These are phyloP conservation scores for Logfia minima DNA, from an alignment of 129 eudicot genomes.

Conservation along the genomic window DNA sequence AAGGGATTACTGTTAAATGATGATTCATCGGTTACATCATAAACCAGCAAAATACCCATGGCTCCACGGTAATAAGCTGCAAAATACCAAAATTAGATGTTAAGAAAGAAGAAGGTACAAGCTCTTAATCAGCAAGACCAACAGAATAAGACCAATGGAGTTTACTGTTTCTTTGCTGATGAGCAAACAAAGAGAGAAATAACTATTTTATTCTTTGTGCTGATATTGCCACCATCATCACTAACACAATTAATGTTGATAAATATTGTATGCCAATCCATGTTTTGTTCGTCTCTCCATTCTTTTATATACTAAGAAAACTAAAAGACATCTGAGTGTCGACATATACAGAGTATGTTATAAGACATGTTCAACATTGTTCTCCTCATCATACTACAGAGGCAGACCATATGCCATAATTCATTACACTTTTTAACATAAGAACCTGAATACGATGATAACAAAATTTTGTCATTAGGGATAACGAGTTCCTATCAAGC, in stretches of 20 bases:
- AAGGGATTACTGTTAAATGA: conserved; percentile 80
- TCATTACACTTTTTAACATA: neutral
- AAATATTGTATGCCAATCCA: neutral
- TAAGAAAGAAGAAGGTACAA: neutral
- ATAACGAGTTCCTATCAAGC: neutral
- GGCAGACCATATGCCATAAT: neutral
- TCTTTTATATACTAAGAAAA: too few relatives aligned
- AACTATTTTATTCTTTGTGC: neutral
- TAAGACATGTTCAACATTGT: neutral
- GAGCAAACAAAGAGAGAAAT: neutral
- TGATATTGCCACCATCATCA: too few relatives aligned
- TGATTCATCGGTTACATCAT: conserved; percentile 91
- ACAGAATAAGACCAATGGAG: neutral
- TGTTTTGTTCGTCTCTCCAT: too few relatives aligned
- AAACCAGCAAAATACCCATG: conserved; percentile 93
- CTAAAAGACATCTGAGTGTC: neutral
- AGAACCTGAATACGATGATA: neutral
- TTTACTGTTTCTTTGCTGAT: neutral
- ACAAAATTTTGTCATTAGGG: neutral
- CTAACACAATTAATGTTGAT: neutral
- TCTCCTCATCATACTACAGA: neutral
- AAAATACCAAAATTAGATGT: conserved; percentile 4
- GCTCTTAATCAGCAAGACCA: neutral
- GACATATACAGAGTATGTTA: neutral
- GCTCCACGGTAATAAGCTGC: conserved; percentile 99